Percentiles rank a stretch among this genome's conserved stretches.
Evolutionary conservation across 2,329 filamentous ascomycete genomes (phyloP).

Genomic region (Coniochaeta hoffmannii): DNA sequence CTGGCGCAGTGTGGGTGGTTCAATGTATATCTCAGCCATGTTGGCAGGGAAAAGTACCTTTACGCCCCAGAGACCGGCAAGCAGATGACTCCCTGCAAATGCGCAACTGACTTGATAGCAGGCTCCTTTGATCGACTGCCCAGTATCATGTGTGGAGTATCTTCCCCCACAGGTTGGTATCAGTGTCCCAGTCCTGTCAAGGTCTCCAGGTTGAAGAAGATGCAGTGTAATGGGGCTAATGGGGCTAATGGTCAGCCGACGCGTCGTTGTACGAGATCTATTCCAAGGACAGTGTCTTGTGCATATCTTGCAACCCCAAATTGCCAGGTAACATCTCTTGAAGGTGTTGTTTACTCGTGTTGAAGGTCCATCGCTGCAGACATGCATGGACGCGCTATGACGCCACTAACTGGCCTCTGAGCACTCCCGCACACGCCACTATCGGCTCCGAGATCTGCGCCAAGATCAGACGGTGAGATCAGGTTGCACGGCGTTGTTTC

Average conservation of each 20-base stretch:
- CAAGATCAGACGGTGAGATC: background rate
- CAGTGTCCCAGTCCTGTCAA: background rate
- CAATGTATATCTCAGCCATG: background rate
- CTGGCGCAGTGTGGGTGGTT: background rate
- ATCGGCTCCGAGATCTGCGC: background rate
- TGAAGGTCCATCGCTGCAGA: background rate
- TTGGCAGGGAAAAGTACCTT: background rate
- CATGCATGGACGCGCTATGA: background rate
- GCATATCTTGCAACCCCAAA: background rate
- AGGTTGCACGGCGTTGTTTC: background rate
- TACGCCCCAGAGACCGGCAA: background rate
- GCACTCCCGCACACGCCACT: background rate
- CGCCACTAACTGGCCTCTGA: background rate
- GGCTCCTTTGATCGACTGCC: background rate
- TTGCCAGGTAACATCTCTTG: background rate
- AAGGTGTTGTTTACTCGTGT: background rate
- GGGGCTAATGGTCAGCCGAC: background rate
- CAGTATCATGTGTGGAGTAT: background rate
- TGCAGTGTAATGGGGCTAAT: background rate
- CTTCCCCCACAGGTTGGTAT: background rate
- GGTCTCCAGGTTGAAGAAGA: background rate
- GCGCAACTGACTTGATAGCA: background rate
- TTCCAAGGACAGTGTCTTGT: background rate
- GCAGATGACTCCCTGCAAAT: background rate
- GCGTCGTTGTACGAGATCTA: background rate